Conservation (phyloP, 2,329 filamentous ascomycete species). For the Pseudocercospora fuligena region DNA sequence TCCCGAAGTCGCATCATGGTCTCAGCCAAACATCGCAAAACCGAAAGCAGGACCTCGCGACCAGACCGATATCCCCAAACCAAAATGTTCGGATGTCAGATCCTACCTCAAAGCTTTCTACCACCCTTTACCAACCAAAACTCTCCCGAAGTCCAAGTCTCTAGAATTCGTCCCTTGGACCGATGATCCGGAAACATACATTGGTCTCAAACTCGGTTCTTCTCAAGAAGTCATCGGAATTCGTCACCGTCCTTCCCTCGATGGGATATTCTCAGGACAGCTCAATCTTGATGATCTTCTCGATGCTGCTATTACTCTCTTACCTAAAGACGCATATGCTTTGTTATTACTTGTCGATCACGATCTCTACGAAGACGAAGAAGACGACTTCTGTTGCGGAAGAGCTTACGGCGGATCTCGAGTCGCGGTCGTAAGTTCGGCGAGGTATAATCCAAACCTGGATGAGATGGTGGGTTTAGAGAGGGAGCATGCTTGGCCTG, state of each 20-base stretch:
- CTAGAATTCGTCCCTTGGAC: constrained; percentile 58
- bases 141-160: constrained; percentile 36
- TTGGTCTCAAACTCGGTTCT: constrained; percentile 52
- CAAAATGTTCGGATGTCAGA: constrained; percentile 40
- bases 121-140: constrained; percentile 57
- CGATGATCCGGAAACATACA: constrained; percentile 11
- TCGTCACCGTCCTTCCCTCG: constrained; percentile 55
- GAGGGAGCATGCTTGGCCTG: constrained; percentile 65
- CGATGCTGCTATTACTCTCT: constrained; percentile 58
- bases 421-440: constrained; percentile 65
- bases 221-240: constrained; percentile 53
- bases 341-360: constrained; percentile 62
- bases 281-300: constrained; percentile 66
- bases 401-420: constrained; percentile 68
- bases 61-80: constrained; percentile 27
- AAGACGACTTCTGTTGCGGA: constrained; percentile 70
- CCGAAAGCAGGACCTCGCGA: neutral
- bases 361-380: constrained; percentile 69
- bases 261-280: constrained; percentile 56
- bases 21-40: too few relatives aligned
- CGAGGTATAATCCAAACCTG: constrained; percentile 63
- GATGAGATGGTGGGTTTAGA: constrained; percentile 52
- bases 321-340: constrained; percentile 64
- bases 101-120: constrained; percentile 59
- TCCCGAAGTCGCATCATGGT: constrained; percentile 41